Conservation (phyloP, 305 asterid species). For the Ajuga reptans region DNA sequence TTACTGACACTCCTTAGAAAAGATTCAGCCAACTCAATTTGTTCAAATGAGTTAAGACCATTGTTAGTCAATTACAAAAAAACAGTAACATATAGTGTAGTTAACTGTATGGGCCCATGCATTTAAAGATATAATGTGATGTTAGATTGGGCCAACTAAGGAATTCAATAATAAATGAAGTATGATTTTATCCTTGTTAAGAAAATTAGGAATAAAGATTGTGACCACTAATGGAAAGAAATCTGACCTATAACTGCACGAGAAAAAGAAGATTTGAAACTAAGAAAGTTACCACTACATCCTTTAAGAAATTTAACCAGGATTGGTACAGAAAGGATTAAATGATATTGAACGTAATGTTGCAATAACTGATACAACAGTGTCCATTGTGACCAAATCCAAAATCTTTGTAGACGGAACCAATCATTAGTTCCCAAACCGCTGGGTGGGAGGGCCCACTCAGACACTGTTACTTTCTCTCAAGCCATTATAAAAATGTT, state of each 20-base stretch:
- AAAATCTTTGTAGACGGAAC: not conserved
- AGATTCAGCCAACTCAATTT: not conserved
- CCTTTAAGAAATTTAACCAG: not conserved
- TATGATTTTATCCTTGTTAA: not conserved
- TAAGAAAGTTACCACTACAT: not conserved
- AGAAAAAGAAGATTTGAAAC: constrained; percentile 1
- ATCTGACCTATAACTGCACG: not conserved
- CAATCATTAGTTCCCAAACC: not conserved
- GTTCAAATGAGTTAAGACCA: not conserved
- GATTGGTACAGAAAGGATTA: not conserved
- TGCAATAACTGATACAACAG: not conserved
- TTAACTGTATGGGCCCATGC: not conserved
- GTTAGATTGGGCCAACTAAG: constrained; percentile 8
- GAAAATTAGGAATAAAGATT: not conserved
- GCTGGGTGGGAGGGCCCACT: too few species aligned
- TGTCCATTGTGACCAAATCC: not conserved
- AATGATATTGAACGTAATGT: not conserved
- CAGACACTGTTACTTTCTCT: not conserved
- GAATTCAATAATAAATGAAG: not conserved
- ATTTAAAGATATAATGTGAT: not conserved
- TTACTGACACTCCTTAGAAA: not conserved
- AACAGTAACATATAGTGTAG: not conserved
- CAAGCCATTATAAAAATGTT: not conserved
- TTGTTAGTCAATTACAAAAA: not conserved
- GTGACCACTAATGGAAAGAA: not conserved